A percentile compares a stretch with the other conserved stretches of the same genome.
phyloP scores from a whole-genome alignment of 1,284 basidiomycete genomes.

The Apiotrichum gamsii region DNA sequence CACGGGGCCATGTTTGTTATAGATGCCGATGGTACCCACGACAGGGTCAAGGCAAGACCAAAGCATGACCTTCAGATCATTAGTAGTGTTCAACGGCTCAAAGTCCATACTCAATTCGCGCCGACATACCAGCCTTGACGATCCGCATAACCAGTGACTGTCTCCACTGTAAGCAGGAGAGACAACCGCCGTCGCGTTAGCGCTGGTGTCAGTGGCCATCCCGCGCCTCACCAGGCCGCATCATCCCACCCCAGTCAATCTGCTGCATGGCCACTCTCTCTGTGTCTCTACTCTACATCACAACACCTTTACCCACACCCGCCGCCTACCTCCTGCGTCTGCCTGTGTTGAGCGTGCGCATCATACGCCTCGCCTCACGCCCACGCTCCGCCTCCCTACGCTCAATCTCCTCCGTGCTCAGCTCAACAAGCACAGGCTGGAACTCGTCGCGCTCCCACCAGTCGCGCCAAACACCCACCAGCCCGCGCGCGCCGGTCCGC shows the following conservation, averaged over 20 bases:
- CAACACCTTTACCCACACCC: neutral
- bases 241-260: neutral
- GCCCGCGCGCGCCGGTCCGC: constrained; percentile 61
- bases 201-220: too few relatives aligned
- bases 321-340: constrained; percentile 7
- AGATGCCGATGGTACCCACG: too few relatives aligned
- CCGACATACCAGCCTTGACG: too few relatives aligned
- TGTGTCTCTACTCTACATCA: neutral
- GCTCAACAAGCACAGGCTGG: constrained; percentile 76
- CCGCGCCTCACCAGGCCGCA: too few relatives aligned
- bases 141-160: too few relatives aligned
- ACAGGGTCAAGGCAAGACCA: too few relatives aligned
- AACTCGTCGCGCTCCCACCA: constrained; percentile 90
- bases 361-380: constrained; percentile 58
- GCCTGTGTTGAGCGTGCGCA: constrained; percentile 11
- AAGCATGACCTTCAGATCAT: too few relatives aligned
- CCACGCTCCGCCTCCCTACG: constrained; percentile 72
- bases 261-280: neutral
- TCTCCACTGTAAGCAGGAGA: too few relatives aligned
- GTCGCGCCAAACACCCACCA: constrained; percentile 88
- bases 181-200: too few relatives aligned
- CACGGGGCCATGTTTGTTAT: too few relatives aligned
- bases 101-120: too few relatives aligned
- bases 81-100: too few relatives aligned
- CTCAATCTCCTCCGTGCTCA: constrained; percentile 86